Base-by-base conservation (phyloP, 345 rosid genomes). In the Populus pruinosa region DNA sequence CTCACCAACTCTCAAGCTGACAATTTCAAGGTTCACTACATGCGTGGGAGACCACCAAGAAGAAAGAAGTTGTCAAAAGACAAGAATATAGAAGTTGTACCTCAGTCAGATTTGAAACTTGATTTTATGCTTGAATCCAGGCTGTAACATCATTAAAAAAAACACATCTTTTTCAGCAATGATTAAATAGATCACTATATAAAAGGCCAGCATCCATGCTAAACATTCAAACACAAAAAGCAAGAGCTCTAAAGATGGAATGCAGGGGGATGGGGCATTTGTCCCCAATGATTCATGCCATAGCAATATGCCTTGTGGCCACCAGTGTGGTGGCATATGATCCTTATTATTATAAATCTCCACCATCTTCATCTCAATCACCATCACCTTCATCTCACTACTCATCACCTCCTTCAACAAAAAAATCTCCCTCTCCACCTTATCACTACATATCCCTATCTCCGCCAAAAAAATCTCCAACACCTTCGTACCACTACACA, bases 231-330 rank as follows among this genome's bases (percentile, higher is more conserved):
- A 33, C 38, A 67, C 71, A 74, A 41, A 76, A 27, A 80, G 23
- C 25, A 74, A 71, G 12, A 38, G 23, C 61, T 72, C 39, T 13
- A 5, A 65, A 1, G 2, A 88, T 88, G 89, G 85, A 75, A 68
- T 49, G 53, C 69, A 70, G 62, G 33, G 64, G 43, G 43, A 74
- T 68, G 74, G 81, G 82, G 72, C 83, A 62, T 63, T 80, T 82
- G 81, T 80, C 79, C 71, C 77, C 70, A 12, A 55, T 85, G 62
- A 25, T 82, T 76, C 74, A 35, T 29, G 88, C 76, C 2, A 18
- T 85, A 35, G 78, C 82, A 35, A 68, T 86, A 67, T 85, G 78
- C 78, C 78, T 88, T 67, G 5, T 78, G 4, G 87, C 85, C 65
- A 75, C 83, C 2, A 21, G 27, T 55, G 78, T 36, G 1, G 78